These are phyloP conservation scores for Pseudozyma hubeiensis DNA, from an alignment of 1,284 basidiomycete genomes.

Conservation along the genomic window DNA sequence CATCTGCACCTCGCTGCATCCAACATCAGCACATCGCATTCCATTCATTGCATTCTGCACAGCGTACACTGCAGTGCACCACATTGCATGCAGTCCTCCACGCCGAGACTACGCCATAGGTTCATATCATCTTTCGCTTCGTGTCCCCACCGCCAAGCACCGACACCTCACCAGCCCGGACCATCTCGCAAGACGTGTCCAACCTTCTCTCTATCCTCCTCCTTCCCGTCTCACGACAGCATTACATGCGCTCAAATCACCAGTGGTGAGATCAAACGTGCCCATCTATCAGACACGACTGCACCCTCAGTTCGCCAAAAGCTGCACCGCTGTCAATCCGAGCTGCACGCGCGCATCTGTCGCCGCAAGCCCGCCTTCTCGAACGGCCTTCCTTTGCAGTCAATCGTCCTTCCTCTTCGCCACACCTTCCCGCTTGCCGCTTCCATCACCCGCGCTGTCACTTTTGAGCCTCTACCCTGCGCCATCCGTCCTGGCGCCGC, in stretches of 20 bases:
- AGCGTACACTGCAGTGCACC: conserved; percentile 5
- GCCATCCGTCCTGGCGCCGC: background rate
- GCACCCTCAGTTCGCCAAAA: too few species aligned
- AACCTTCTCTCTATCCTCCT: background rate
- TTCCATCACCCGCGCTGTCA: conserved; percentile 1
- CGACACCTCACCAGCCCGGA: too few species aligned
- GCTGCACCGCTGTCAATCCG: background rate
- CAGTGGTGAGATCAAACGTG: too few species aligned
- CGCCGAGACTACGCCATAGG: background rate
- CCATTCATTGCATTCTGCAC: conserved; percentile 21
- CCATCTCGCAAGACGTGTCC: background rate
- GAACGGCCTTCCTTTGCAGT: conserved; percentile 29
- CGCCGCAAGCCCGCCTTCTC: conserved; percentile 15
- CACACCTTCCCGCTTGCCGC: background rate
- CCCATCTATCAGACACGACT: too few species aligned
- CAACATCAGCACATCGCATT: conserved; percentile 7
- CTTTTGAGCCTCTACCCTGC: conserved; percentile 6
- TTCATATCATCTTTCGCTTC: conserved; percentile 6
- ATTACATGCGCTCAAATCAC: too few species aligned
- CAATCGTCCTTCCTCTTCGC: conserved; percentile 2
- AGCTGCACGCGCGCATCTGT: conserved; percentile 24
- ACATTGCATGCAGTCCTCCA: background rate
- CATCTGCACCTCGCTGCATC: conserved; percentile 1
- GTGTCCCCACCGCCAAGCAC: background rate
- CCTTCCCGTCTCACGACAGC: background rate